These are phyloP conservation scores for Olyra latifolia DNA, from an alignment of 176 grass and related monocot genomes.

Conservation along the genomic window DNA sequence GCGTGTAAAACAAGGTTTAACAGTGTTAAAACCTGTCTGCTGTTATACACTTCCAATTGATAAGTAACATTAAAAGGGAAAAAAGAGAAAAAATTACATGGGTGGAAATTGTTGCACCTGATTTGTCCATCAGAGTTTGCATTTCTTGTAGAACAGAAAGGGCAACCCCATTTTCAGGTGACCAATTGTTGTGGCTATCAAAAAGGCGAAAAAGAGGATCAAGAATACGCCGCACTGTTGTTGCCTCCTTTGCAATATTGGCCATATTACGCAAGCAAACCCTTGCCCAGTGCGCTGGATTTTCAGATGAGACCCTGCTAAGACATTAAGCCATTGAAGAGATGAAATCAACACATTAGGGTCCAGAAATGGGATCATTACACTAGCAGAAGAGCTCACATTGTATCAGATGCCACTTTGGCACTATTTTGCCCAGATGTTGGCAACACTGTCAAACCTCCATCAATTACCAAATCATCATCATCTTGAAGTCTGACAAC, in stretches of 20 bases:
- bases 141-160: constrained; percentile 86
- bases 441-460: constrained; percentile 29
- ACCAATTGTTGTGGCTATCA: constrained; percentile 77
- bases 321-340: constrained; percentile 34
- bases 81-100: constrained; percentile 46
- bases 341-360: not conserved
- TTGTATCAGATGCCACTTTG: constrained; percentile 61
- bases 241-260: constrained; percentile 82
- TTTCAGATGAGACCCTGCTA: constrained; percentile 64
- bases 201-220: constrained; percentile 87
- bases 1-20: constrained; percentile 28
- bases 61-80: not conserved
- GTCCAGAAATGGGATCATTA: constrained; percentile 17
- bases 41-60: not conserved
- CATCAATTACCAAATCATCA: constrained; percentile 50
- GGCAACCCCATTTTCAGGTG: constrained; percentile 77
- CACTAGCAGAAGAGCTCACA: constrained; percentile 41
- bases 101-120: constrained; percentile 55
- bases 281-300: constrained; percentile 76
- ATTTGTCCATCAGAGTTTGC: constrained; percentile 76
- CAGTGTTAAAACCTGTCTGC: constrained; percentile 7
- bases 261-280: constrained; percentile 93
- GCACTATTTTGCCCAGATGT: constrained; percentile 46
- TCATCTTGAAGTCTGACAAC: constrained; percentile 59
- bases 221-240: constrained; percentile 80